These are phyloP conservation scores for Solanum chilense DNA, from an alignment of 257 asterid genomes.

Conservation along the genomic window DNA sequence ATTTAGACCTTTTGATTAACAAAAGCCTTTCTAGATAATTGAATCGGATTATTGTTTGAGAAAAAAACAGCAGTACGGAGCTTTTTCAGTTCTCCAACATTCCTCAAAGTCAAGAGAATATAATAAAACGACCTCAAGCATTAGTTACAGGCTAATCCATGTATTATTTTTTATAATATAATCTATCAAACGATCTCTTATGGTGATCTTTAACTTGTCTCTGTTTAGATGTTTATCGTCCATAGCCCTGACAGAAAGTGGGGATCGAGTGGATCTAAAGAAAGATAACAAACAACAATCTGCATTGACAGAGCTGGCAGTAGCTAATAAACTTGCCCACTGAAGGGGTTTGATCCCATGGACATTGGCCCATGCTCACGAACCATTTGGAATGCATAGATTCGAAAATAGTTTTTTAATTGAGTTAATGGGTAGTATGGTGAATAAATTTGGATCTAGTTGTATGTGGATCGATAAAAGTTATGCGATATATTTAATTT, in stretches of 20 bases:
- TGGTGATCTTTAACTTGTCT: constrained; percentile 55
- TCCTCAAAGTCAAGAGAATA: background rate
- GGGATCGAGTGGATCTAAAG: constrained; percentile 22
- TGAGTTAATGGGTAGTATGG: background rate
- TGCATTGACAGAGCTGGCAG: background rate
- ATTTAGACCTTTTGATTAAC: background rate
- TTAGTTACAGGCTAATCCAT: no score
- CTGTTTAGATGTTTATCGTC: constrained; percentile 49
- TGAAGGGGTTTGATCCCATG: background rate
- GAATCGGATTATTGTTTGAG: background rate
- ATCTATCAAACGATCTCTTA: no score
- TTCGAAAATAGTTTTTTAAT: background rate
- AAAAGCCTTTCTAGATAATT: background rate
- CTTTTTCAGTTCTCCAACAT: background rate
- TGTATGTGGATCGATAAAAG: no score
- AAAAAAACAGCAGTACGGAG: background rate
- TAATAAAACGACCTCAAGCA: no score
- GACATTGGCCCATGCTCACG: background rate
- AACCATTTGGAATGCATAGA: background rate
- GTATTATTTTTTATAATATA: no score
- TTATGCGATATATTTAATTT: no score
- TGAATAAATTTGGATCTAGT: no score
- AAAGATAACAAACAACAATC: constrained; percentile 20
- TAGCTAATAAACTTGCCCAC: background rate
- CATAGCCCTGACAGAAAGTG: constrained; percentile 30